Evolutionary conservation across 768 basidiomycete species (phyloP).

Genomic region (Russula dissimulans): DNA sequence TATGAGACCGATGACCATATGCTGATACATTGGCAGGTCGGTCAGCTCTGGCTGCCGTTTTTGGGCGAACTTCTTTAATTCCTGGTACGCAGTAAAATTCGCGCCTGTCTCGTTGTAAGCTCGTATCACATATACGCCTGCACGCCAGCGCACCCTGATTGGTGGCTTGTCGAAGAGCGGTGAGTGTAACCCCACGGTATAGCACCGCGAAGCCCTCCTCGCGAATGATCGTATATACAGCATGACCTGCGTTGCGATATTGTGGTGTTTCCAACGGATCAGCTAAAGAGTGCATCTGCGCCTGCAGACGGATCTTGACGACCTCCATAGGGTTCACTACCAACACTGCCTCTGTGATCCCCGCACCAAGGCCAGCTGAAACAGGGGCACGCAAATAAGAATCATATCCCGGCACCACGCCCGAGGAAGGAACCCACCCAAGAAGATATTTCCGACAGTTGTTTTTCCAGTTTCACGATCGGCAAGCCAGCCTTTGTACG

Average conservation of each 20-base stretch:
- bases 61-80: constrained; percentile 81
- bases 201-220: constrained; percentile 83
- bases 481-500: constrained; percentile 79
- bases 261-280: constrained; percentile 90
- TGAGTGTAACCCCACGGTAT: constrained; percentile 89
- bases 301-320: constrained; percentile 96
- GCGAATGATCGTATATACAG: constrained; percentile 85
- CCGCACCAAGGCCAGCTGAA: constrained; percentile 87
- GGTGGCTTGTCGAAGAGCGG: constrained; percentile 92
- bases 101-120: constrained; percentile 44
- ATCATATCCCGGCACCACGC: neutral
- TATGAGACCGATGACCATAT: constrained; percentile 89
- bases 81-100: constrained; percentile 97
- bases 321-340: constrained; percentile 99
- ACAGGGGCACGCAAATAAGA: neutral
- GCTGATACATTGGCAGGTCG: constrained; percentile 89
- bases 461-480: constrained; percentile 74
- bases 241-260: constrained; percentile 96
- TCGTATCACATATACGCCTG: neutral
- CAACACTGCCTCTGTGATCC: constrained; percentile 87
- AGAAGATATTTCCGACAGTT: constrained; percentile 68
- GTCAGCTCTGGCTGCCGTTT: constrained; percentile 64
- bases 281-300: constrained; percentile 93
- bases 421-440: constrained; percentile 45
- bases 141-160: constrained; percentile 65